These are phyloP conservation scores for Cryptococcus sp. DNA, from an alignment of 1,284 basidiomycete genomes.

Conservation along the genomic window DNA sequence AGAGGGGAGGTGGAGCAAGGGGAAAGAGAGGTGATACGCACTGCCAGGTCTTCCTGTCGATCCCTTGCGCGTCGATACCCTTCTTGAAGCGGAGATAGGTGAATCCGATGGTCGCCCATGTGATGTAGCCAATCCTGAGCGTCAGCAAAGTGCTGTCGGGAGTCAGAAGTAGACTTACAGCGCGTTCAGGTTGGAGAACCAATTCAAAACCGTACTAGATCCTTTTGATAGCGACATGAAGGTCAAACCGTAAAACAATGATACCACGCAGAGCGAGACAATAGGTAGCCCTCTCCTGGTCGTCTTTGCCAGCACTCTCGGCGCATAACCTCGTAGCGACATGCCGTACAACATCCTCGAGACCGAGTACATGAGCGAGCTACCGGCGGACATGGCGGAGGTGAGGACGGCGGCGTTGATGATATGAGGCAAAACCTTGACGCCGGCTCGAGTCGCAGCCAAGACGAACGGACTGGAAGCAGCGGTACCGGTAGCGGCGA, in stretches of 20 bases:
- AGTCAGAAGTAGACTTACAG: slow-evolving; percentile 41
- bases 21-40: slow-evolving; percentile 1
- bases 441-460: slow-evolving; percentile 59
- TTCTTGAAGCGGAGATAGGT: slow-evolving; percentile 30
- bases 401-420: slow-evolving; percentile 81
- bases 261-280: slow-evolving; percentile 59
- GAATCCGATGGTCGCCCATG: slow-evolving; percentile 14
- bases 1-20: too few species aligned
- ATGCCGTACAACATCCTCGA: slow-evolving; percentile 76
- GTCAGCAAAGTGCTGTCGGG: slow-evolving; percentile 52
- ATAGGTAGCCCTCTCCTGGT: slow-evolving; percentile 68
- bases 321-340: slow-evolving; percentile 68
- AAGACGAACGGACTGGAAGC: slow-evolving; percentile 72
- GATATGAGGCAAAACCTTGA: slow-evolving; percentile 53
- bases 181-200: slow-evolving; percentile 54
- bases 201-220: slow-evolving; percentile 62
- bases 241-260: slow-evolving; percentile 61
- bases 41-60: slow-evolving; percentile 21
- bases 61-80: slow-evolving; percentile 23
- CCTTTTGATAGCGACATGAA: slow-evolving; percentile 55
- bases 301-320: slow-evolving; percentile 62
- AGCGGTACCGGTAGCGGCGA: slow-evolving; percentile 56
- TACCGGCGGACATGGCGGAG: slow-evolving; percentile 81
- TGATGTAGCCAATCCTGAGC: slow-evolving; percentile 19
- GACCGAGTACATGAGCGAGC: slow-evolving; percentile 73